A percentile compares a stretch with the other conserved stretches of the same genome.
These are phyloP conservation scores for Meyerozyma athensensis DNA, from an alignment of 1,139 yeast species.

Conservation along the genomic window DNA sequence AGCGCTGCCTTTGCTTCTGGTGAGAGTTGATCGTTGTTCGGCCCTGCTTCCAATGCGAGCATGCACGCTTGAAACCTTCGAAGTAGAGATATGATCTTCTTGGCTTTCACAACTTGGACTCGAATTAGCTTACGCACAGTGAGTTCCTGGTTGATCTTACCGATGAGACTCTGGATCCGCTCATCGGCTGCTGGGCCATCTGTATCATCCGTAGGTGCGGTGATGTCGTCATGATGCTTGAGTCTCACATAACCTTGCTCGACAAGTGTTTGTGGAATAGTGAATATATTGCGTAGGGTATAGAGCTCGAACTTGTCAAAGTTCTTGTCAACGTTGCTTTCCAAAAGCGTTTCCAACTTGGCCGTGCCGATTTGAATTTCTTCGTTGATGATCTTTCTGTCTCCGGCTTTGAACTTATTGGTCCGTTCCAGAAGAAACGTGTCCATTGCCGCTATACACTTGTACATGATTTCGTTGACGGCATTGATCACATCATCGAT, in stretches of 20 bases:
- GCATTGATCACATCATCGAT: conserved; percentile 89
- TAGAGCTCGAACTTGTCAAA: conserved; percentile 87
- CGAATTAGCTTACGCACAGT: conserved; percentile 39
- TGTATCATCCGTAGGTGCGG: conserved; percentile 18
- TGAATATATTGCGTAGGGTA: conserved; percentile 69
- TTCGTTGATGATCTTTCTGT: conserved; percentile 9
- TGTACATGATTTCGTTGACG: conserved; percentile 78
- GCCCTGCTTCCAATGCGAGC: conserved; percentile 18
- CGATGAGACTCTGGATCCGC: conserved; percentile 31
- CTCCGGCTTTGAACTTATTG: conserved; percentile 14
- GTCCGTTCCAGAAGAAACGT: conserved; percentile 45
- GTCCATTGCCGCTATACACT: conserved; percentile 79
- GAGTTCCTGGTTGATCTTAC: conserved; percentile 42
- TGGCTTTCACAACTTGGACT: conserved; percentile 36
- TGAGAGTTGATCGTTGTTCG: conserved; percentile 15
- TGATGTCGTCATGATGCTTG: conserved; percentile 62
- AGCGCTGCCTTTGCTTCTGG: conserved; percentile 26
- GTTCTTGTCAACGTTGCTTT: conserved; percentile 73
- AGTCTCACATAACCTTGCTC: conserved; percentile 64
- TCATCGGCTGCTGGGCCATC: conserved; percentile 27
- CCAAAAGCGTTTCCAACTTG: conserved; percentile 72
- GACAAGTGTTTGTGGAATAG: conserved; percentile 65
- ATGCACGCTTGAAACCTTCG: conserved; percentile 28
- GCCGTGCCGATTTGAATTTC: conserved; percentile 79
- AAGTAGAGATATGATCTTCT: conserved; percentile 29